Conservation (phyloP, 2,329 filamentous ascomycete genomes). For the Truncatella angustata region DNA sequence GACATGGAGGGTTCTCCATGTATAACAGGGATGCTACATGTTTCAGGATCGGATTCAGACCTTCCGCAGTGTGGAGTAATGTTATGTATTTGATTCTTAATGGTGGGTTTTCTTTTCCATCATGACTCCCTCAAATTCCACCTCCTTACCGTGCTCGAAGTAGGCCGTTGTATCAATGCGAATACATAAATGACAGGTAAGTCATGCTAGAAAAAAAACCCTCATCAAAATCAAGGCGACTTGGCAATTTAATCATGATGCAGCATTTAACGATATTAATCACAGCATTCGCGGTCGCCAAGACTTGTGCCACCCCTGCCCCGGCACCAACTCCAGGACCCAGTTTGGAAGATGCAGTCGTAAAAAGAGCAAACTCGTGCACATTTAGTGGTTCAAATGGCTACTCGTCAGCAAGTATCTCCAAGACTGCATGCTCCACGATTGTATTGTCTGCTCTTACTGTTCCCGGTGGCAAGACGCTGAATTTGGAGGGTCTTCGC, state of each 20-base stretch:
- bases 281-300: not conserved
- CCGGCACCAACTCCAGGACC: constrained; percentile 7
- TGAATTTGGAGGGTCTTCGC: constrained; percentile 2
- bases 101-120: constrained; percentile 3
- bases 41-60: not conserved
- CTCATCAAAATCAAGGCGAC: not conserved
- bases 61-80: not conserved
- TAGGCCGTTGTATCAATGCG: not conserved
- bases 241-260: not conserved
- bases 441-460: constrained; percentile 4
- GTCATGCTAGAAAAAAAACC: not conserved
- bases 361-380: constrained; percentile 5
- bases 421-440: constrained; percentile 4
- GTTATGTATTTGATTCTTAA: not conserved
- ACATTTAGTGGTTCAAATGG: constrained; percentile 6
- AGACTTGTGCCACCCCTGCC: not conserved
- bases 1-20: too few species aligned
- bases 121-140: not conserved
- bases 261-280: not conserved
- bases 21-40: not conserved
- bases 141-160: too few species aligned
- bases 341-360: constrained; percentile 1
- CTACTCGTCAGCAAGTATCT: not conserved
- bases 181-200: not conserved
- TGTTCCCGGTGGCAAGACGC: not conserved